Base-by-base conservation (phyloP, 352 stramenopile genomes). In the Pythium plurisporium region DNA sequence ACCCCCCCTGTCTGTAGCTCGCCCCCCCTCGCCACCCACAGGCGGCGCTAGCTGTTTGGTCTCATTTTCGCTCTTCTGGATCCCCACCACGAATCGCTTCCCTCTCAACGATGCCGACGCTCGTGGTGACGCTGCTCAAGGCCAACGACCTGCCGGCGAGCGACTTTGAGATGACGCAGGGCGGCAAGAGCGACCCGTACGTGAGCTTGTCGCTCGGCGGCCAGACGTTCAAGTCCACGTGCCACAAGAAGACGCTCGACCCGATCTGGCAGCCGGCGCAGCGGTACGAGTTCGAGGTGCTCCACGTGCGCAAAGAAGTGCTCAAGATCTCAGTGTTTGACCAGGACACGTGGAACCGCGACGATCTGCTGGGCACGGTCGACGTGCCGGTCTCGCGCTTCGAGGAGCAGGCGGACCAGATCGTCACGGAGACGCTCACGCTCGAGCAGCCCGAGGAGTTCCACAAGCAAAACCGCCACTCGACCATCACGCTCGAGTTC, bases 91-190 rank as follows among this genome's bases (percentile, higher is more conserved):
- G n/a, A 23, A 10, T 48, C 41, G 20, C n/a, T n/a, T n/a, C n/a
- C n/a, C n/a, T n/a, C n/a, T n/a, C n/a, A n/a, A n/a, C n/a, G n/a
- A 90, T 90, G 80, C 77, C 80, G 26, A 76, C 82, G 54, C 60
- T 92, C 5, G 65, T 73, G 37, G 74, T 92, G 53, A 87, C 79
- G 41, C 55, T 92, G 12, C 71, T 90, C 55, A 71, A 73, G 44
- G 79, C 79, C 26, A 84, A 59, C 30, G 73, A 87, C 69, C 74
- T 92, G 34, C 74, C 74, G 1, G 76, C 82, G n/a, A 82, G 67
- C 34, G 82, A 92, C 67, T 76, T 66, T 15, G n/a, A n/a, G n/a
- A 43, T 80, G n/a, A 19, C 75, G 44, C 55, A 73, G 34, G 71
- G 80, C 31, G 76, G 64, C 55, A 75, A 72, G 17, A 89, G 78